Conservation (phyloP, 768 basidiomycete genomes). For the Myochromella boudieri region DNA sequence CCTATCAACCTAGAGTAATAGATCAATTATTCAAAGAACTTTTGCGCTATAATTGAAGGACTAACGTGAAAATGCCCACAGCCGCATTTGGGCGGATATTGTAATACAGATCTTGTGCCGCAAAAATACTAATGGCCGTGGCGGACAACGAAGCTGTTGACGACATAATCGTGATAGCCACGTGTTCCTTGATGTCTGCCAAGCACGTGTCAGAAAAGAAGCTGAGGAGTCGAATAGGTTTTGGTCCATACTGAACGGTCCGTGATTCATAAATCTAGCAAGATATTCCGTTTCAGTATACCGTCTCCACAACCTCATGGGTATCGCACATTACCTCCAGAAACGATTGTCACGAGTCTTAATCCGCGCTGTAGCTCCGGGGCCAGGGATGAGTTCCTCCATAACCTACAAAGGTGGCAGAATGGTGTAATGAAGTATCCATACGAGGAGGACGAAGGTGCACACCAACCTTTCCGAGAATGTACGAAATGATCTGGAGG, state of each 20-base stretch:
- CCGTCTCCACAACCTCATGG: no score
- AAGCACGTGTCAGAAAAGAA: background rate
- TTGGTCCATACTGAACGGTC: constrained; percentile 52
- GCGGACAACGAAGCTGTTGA: constrained; percentile 52
- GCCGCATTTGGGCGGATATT: constrained; percentile 36
- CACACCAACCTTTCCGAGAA: constrained; percentile 35
- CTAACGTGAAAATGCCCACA: constrained; percentile 38
- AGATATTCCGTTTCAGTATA: no score
- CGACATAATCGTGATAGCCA: constrained; percentile 54
- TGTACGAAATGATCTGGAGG: constrained; percentile 43
- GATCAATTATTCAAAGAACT: constrained; percentile 4
- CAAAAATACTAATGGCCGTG: constrained; percentile 52
- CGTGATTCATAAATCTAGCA: constrained; percentile 47
- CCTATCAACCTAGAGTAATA: constrained; percentile 26
- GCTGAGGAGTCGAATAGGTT: no score
- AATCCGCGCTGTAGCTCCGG: constrained; percentile 18
- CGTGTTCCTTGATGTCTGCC: constrained; percentile 43
- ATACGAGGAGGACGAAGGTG: background rate
- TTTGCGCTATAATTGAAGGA: background rate
- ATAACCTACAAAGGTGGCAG: constrained; percentile 21
- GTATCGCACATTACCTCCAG: constrained; percentile 28
- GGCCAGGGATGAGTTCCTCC: constrained; percentile 28
- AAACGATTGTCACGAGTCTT: constrained; percentile 28
- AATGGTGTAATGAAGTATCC: background rate
- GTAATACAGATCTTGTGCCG: constrained; percentile 55